Percentiles rank a stretch among this genome's conserved stretches.
Evolutionary conservation across 2,329 filamentous ascomycete genomes (phyloP).

Genomic region (Mycosphaerella sp.): DNA sequence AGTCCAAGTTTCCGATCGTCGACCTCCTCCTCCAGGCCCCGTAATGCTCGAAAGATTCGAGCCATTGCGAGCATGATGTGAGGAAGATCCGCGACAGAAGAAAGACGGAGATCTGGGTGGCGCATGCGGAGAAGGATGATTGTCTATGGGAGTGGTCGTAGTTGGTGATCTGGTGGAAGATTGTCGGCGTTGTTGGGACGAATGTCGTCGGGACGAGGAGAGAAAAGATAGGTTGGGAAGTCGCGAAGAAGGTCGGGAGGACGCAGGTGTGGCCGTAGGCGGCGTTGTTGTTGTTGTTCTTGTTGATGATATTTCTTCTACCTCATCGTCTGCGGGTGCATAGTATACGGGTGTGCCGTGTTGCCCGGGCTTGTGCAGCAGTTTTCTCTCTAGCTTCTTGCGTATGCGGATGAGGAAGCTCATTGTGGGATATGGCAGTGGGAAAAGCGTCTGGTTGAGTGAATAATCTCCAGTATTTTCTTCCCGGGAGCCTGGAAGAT

Average conservation of each 20-base stretch:
- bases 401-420: constrained; percentile 6
- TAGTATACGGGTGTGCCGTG: constrained; percentile 8
- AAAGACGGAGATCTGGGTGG: constrained; percentile 3
- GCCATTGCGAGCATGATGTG: constrained; percentile 3
- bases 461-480: not conserved
- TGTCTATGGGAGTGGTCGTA: too few relatives aligned
- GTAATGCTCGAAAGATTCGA: constrained; percentile 1
- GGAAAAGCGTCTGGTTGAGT: not conserved
- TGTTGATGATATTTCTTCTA: not conserved
- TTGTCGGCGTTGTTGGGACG: not conserved
- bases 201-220: not conserved
- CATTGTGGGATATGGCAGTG: not conserved
- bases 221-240: constrained; percentile 5
- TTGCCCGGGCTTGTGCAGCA: constrained; percentile 5
- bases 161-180: not conserved
- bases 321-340: constrained; percentile 1
- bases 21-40: not conserved
- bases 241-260: not conserved
- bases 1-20: constrained; percentile 2
- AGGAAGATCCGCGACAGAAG: constrained; percentile 6
- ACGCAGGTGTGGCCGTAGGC: not conserved
- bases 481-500: not conserved
- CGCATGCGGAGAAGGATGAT: not conserved
- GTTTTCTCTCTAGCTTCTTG: constrained; percentile 8
- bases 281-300: too few relatives aligned